These are phyloP conservation scores for Protomyces inundatus DNA, from an alignment of 1,139 yeast species.

Conservation along the genomic window DNA sequence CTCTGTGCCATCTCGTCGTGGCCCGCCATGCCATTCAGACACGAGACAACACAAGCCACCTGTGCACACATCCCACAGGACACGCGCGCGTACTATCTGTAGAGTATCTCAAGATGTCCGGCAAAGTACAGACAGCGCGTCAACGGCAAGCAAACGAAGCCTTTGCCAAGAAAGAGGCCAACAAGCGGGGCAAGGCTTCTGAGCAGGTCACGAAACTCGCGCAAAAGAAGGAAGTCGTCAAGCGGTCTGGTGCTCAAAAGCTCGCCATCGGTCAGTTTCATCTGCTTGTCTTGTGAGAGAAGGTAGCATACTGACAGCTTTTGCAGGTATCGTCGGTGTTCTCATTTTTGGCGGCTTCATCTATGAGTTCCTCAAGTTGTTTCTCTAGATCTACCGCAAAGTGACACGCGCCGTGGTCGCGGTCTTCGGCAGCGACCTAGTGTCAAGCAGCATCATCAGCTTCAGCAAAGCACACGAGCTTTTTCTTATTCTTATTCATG, in stretches of 20 bases:
- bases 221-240: slow-evolving; percentile 4
- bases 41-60: too few relatives aligned
- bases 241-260: slow-evolving; percentile 15
- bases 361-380: slow-evolving; percentile 17
- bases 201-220: background rate
- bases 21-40: too few relatives aligned
- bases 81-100: too few relatives aligned
- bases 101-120: slow-evolving; percentile 2
- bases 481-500: too few relatives aligned
- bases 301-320: background rate
- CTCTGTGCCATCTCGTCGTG: too few relatives aligned
- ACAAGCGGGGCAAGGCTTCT: slow-evolving; percentile 20
- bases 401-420: too few relatives aligned
- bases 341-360: slow-evolving; percentile 20
- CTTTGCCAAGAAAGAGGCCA: slow-evolving; percentile 15
- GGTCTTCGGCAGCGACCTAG: too few relatives aligned
- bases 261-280: slow-evolving; percentile 3
- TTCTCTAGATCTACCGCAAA: background rate
- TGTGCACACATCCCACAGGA: too few relatives aligned
- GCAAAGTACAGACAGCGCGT: slow-evolving; percentile 14
- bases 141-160: slow-evolving; percentile 24
- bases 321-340: slow-evolving; percentile 4
- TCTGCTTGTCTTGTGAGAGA: too few relatives aligned
- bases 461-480: too few relatives aligned
- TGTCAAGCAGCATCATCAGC: too few relatives aligned